Conservation (phyloP, 192 early-diverging fungal genomes). For the Pilaira anomala region DNA sequence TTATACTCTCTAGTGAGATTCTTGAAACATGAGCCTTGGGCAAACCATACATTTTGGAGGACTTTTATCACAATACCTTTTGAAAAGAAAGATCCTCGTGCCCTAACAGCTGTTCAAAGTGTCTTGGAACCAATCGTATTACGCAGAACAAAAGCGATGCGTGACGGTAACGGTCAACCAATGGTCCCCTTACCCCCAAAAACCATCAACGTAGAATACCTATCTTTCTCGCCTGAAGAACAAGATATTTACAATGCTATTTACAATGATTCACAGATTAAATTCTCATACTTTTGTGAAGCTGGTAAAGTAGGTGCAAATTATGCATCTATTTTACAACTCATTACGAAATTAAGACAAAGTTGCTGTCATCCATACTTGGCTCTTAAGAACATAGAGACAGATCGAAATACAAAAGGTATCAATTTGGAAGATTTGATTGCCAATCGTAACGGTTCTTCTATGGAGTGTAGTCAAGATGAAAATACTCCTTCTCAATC, state of each 20-base stretch:
- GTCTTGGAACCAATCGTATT: conserved; percentile 74
- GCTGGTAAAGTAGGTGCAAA: conserved; percentile 62
- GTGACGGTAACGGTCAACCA: conserved; percentile 65
- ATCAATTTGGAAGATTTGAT: conserved; percentile 44
- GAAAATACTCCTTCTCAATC: no score
- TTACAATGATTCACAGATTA: conserved; percentile 62
- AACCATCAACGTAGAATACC: conserved; percentile 54
- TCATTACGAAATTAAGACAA: conserved; percentile 63
- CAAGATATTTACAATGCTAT: conserved; percentile 68
- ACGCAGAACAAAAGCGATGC: conserved; percentile 84
- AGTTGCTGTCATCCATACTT: conserved; percentile 65
- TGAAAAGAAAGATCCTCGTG: conserved; percentile 50
- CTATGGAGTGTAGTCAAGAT: not conserved
- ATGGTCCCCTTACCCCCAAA: conserved; percentile 77
- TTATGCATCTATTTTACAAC: conserved; percentile 66
- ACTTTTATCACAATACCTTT: conserved; percentile 75
- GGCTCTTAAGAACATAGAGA: conserved; percentile 28
- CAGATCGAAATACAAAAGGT: conserved; percentile 31
- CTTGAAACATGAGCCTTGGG: conserved; percentile 57
- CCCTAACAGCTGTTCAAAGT: conserved; percentile 51
- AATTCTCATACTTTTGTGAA: conserved; percentile 55
- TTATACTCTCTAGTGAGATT: conserved; percentile 84
- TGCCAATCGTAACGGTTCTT: conserved; percentile 28
- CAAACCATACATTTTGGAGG: conserved; percentile 71
- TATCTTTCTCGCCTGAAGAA: conserved; percentile 62